These are phyloP conservation scores for Candida glaebosa DNA, from an alignment of 805 yeast genomes.

Conservation along the genomic window DNA sequence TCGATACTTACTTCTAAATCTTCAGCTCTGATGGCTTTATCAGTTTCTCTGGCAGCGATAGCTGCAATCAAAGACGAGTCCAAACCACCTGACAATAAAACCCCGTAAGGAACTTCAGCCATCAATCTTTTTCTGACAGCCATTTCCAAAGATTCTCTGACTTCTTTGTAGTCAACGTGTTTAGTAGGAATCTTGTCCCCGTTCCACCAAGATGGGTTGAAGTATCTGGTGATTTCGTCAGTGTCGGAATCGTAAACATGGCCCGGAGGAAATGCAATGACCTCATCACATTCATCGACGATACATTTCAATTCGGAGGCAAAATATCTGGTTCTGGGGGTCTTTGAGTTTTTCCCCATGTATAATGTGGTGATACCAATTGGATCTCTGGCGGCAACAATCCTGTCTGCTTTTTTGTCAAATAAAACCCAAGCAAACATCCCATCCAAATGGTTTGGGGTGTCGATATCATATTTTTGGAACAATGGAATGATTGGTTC, in stretches of 20 bases:
- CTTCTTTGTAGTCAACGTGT: conserved; percentile 65
- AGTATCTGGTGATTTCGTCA: conserved; percentile 82
- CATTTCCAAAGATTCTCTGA: conserved; percentile 81
- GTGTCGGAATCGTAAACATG: conserved; percentile 92
- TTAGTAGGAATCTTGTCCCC: conserved; percentile 68
- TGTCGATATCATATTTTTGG: conserved; percentile 80
- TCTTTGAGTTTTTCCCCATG: conserved; percentile 76
- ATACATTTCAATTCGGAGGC: conserved; percentile 95
- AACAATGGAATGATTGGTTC: conserved; percentile 95
- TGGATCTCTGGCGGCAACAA: conserved; percentile 97
- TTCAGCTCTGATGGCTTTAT: conserved; percentile 49
- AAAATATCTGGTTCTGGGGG: conserved; percentile 78
- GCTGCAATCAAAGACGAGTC: conserved; percentile 96
- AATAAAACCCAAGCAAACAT: conserved; percentile 95
- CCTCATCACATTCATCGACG: conserved; percentile 90
- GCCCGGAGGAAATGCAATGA: conserved; percentile 96
- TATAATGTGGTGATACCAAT: conserved; percentile 95
- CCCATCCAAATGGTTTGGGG: conserved; percentile 93
- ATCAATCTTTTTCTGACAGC: conserved; percentile 98
- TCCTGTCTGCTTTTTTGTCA: conserved; percentile 80
- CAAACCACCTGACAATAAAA: conserved; percentile 92
- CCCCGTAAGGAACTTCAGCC: conserved; percentile 99
- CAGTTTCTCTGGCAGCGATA: conserved; percentile 95
- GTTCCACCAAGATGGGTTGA: conserved; percentile 94
- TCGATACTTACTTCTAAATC: conserved; percentile 47